Conservation (phyloP, 495 filamentous ascomycete genomes). For the Penicillium antarcticum region DNA sequence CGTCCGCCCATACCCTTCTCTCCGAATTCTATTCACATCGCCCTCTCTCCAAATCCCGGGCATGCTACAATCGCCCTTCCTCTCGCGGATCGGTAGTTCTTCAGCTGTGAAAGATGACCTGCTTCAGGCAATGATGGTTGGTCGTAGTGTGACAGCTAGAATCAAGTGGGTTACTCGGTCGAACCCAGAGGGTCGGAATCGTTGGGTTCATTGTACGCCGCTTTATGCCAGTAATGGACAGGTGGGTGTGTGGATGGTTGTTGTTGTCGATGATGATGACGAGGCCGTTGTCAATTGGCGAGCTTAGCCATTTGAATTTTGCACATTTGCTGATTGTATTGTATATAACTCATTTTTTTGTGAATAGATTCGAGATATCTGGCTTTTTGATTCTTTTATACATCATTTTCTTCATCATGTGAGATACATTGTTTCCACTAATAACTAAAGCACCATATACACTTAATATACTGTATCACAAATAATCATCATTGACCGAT, state of each 20-base stretch:
- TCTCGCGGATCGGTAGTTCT: constrained; percentile 53
- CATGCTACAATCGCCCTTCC: constrained; percentile 58
- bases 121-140: constrained; percentile 51
- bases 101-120: constrained; percentile 53
- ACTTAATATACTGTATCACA: too few species aligned
- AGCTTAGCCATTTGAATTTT: background rate
- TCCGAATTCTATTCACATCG: constrained; percentile 62
- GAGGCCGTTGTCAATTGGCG: constrained; percentile 7
- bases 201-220: constrained; percentile 62
- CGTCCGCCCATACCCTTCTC: constrained; percentile 58
- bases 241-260: constrained; percentile 62
- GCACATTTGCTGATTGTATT: background rate
- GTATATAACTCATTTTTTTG: background rate
- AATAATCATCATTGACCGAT: too few species aligned
- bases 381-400: background rate
- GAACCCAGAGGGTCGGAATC: constrained; percentile 41
- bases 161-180: constrained; percentile 53
- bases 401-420: too few species aligned
- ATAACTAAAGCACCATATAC: too few species aligned
- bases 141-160: constrained; percentile 61
- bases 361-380: background rate
- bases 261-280: constrained; percentile 51
- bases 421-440: too few species aligned
- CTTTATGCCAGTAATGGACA: constrained; percentile 52
- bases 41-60: constrained; percentile 59